Evolutionary conservation across 306 rosid genomes (phyloP).

Genomic region (Cucumis melo): DNA sequence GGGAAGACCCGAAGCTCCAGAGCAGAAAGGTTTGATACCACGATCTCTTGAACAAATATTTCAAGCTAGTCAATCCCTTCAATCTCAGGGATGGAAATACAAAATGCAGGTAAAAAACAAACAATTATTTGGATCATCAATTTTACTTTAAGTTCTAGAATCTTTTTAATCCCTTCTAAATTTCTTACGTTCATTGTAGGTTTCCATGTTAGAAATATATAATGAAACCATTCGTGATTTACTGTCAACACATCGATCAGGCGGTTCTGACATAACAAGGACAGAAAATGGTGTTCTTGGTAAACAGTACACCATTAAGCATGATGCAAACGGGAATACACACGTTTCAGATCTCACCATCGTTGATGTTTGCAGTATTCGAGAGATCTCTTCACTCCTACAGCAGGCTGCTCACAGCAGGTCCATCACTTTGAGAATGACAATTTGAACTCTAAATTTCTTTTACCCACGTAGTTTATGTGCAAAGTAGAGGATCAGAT

Average conservation of each 20-base stretch:
- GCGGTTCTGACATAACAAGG: constrained; percentile 31
- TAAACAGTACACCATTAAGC: constrained; percentile 78
- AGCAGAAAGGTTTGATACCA: constrained; percentile 80
- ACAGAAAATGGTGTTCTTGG: constrained; percentile 48
- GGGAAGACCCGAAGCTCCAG: constrained; percentile 73
- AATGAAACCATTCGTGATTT: constrained; percentile 88
- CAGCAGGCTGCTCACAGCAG: constrained; percentile 84
- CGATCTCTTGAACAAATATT: constrained; percentile 87
- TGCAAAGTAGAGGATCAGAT: neutral
- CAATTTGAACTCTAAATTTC: neutral
- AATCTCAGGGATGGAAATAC: constrained; percentile 80
- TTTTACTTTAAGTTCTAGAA: neutral
- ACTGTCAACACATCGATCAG: constrained; percentile 44
- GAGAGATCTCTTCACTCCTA: constrained; percentile 79
- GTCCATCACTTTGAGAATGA: constrained; percentile 17
- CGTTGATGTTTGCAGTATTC: constrained; percentile 61
- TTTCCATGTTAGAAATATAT: constrained; percentile 78
- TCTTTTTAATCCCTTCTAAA: neutral
- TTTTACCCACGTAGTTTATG: neutral
- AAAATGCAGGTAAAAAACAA: constrained; percentile 55
- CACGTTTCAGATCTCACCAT: constrained; percentile 72
- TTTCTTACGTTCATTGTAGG: constrained; percentile 22
- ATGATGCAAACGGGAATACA: constrained; percentile 82
- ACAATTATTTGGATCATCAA: neutral
- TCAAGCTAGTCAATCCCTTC: constrained; percentile 62